Percentiles rank a stretch among this genome's conserved stretches.
phyloP scores from a whole-genome alignment of 176 grass and related monocot genomes.

The Otatea glauca region DNA sequence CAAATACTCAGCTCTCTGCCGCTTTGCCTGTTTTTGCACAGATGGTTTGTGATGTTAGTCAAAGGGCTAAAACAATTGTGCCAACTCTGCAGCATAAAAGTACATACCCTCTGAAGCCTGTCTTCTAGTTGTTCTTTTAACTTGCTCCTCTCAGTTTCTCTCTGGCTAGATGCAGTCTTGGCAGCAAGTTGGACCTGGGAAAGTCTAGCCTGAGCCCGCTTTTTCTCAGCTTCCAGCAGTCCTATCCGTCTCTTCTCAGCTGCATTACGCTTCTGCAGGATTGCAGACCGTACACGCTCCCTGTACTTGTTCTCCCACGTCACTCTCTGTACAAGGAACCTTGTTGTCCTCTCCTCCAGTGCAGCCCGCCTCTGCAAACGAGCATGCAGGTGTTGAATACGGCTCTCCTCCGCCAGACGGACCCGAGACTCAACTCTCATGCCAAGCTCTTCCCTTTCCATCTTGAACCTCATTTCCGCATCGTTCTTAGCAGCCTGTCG shows the following conservation, averaged over 20 bases:
- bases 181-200: conserved; percentile 62
- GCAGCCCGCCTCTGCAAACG: conserved; percentile 69
- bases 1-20: conserved; percentile 73
- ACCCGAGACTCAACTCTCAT: conserved; percentile 68
- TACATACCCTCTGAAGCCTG: conserved; percentile 76
- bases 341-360: conserved; percentile 72
- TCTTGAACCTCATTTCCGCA: conserved; percentile 69
- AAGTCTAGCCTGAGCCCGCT: conserved; percentile 58
- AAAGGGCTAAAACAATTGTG: conserved; percentile 23
- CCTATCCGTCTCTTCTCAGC: conserved; percentile 70
- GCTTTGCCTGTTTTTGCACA: conserved; percentile 61
- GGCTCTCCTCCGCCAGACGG: conserved; percentile 72
- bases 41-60: conserved; percentile 23
- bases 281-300: conserved; percentile 76
- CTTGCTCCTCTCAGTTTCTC: conserved; percentile 73
- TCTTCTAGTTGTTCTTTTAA: conserved; percentile 78
- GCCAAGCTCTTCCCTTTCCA: conserved; percentile 71
- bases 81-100: conserved; percentile 14
- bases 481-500: conserved; percentile 79
- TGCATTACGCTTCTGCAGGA: conserved; percentile 74
- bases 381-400: conserved; percentile 67
- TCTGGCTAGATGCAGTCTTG: conserved; percentile 57
- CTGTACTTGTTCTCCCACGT: conserved; percentile 73
- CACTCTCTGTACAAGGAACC: conserved; percentile 58
- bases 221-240: conserved; percentile 78